Evolutionary conservation across 1,139 yeast species (phyloP).

Genomic region (Ogataea hybrid): DNA sequence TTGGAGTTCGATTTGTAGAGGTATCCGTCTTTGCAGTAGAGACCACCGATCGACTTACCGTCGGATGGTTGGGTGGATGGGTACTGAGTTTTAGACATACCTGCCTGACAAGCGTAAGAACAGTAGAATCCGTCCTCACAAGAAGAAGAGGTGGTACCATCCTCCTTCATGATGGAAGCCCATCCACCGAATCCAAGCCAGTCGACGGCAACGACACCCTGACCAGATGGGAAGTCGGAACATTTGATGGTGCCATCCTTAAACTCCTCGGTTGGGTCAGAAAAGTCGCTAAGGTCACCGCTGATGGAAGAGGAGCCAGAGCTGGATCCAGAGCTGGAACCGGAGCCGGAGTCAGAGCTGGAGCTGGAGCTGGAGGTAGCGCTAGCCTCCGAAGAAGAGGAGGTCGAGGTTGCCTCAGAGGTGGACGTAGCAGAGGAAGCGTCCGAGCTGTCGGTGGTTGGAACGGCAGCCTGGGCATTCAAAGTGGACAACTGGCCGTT

Average conservation of each 20-base stretch:
- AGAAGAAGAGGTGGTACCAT: slow-evolving; percentile 62
- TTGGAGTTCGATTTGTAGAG: slow-evolving; percentile 73
- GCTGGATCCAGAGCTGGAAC: slow-evolving; percentile 35
- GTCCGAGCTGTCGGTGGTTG: slow-evolving; percentile 15
- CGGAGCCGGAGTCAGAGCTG: slow-evolving; percentile 34
- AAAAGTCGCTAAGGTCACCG: slow-evolving; percentile 58
- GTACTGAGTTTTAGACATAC: slow-evolving; percentile 98
- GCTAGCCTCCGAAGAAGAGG: slow-evolving; percentile 25
- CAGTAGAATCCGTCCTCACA: slow-evolving; percentile 92
- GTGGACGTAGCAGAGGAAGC: slow-evolving; percentile 19
- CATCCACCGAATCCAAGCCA: slow-evolving; percentile 78
- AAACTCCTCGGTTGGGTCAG: slow-evolving; percentile 56
- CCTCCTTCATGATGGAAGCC: slow-evolving; percentile 69
- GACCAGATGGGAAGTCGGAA: slow-evolving; percentile 79
- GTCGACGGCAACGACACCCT: slow-evolving; percentile 85
- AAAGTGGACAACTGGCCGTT: slow-evolving; percentile 35
- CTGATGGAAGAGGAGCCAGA: slow-evolving; percentile 39
- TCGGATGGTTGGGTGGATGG: slow-evolving; percentile 78
- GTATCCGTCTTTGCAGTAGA: slow-evolving; percentile 73
- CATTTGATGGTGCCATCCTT: slow-evolving; percentile 81
- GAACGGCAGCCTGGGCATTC: slow-evolving; percentile 23
- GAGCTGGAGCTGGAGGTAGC: slow-evolving; percentile 35
- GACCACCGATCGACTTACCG: slow-evolving; percentile 92
- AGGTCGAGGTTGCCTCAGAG: slow-evolving; percentile 15
- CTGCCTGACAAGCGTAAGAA: slow-evolving; percentile 94